Evolutionary conservation across 208 protist species (phyloP).

Genomic region (Leishmania lainsoni): DNA sequence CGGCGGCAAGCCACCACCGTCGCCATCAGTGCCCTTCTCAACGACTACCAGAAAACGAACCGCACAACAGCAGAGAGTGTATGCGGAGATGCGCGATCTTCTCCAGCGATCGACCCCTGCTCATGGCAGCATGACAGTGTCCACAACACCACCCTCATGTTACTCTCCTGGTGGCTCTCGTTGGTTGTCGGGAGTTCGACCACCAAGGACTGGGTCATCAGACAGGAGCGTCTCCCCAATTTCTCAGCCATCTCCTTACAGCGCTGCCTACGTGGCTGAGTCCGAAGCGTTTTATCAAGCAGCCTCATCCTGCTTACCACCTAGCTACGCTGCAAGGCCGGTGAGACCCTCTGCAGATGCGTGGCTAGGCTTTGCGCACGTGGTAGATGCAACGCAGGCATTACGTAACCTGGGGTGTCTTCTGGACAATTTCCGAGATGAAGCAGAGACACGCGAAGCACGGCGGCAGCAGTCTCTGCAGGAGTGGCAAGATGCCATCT

Average conservation of each 20-base stretch:
- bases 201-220: not conserved
- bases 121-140: too few relatives aligned
- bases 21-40: not conserved
- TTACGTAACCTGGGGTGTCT: conserved; percentile 55
- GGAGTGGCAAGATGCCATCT: conserved; percentile 34
- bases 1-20: not conserved
- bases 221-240: not conserved
- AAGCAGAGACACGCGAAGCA: conserved; percentile 18
- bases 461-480: conserved; percentile 24
- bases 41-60: not conserved
- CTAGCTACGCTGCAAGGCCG: not conserved
- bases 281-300: not conserved
- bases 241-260: conserved; percentile 4
- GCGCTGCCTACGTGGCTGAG: not conserved
- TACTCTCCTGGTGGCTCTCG: conserved; percentile 18
- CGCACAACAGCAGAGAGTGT: conserved; percentile 33
- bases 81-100: conserved; percentile 42
- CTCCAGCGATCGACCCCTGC: conserved; percentile 10
- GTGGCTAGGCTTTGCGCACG: conserved; percentile 9
- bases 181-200: conserved; percentile 1
- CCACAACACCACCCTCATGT: not conserved
- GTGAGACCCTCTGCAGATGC: not conserved
- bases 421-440: conserved; percentile 45
- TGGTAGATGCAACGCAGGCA: conserved; percentile 33
- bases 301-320: not conserved